A percentile compares a stretch with the other conserved stretches of the same genome.
Evolutionary conservation across 768 basidiomycete species (phyloP).

Genomic region (Termitomyces sp.): DNA sequence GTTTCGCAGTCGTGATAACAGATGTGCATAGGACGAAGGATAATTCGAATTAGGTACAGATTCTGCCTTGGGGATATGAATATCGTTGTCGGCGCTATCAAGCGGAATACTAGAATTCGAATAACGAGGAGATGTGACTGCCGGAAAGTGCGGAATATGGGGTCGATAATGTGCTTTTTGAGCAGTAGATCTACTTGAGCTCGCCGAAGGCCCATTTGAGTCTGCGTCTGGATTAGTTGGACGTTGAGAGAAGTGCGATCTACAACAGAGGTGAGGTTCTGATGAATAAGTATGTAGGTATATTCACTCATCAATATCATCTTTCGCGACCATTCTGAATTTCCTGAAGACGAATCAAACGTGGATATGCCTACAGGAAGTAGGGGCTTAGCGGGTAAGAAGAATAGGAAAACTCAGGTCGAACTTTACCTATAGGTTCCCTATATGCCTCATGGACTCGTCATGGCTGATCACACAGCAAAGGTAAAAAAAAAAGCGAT

Average conservation of each 20-base stretch:
- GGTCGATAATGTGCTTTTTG: conserved; percentile 3
- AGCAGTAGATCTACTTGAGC: not conserved
- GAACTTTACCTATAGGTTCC: not conserved
- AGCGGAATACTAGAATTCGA: not conserved
- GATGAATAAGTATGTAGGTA: not conserved
- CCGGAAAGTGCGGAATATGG: conserved; percentile 12
- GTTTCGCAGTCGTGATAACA: not conserved
- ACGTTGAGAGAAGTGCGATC: conserved; percentile 11
- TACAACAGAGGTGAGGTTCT: not conserved
- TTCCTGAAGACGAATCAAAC: not conserved
- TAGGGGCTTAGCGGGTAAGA: not conserved
- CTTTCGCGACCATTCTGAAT: not conserved
- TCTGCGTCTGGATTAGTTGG: not conserved
- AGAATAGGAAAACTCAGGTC: not conserved
- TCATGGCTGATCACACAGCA: conserved; percentile 11
- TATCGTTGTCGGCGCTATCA: not conserved
- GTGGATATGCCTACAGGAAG: not conserved
- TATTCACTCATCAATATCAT: not conserved
- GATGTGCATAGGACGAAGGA: not conserved
- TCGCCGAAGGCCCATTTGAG: not conserved
- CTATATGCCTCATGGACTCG: conserved; percentile 10
- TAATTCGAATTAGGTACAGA: not conserved
- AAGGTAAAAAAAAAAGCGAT: not conserved
- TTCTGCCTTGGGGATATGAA: not conserved
- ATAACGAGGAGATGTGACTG: not conserved